A percentile compares a stretch with the other conserved stretches of the same genome.
Evolutionary conservation across 306 rosid species (phyloP).

Genomic region (Cicer cuneatum): DNA sequence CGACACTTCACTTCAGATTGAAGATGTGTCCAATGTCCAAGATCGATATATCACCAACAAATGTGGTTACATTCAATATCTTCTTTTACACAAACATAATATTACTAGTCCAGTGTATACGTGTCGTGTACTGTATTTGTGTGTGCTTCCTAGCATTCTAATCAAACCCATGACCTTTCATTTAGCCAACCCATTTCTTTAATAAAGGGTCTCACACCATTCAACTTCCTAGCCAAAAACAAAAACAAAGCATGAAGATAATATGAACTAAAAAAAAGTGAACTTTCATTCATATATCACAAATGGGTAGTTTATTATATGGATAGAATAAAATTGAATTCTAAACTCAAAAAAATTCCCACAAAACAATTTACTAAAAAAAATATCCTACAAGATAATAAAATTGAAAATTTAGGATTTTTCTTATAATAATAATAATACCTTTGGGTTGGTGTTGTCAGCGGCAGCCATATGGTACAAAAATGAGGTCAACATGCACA

Average conservation of each 20-base stretch:
- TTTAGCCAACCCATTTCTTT: constrained; percentile 1
- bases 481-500: constrained; percentile 37
- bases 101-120: too few species aligned
- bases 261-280: not conserved
- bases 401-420: not conserved
- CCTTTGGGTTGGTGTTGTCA: constrained; percentile 50
- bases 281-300: not conserved
- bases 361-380: not conserved
- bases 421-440: not conserved
- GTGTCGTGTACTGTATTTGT: too few species aligned
- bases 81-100: too few species aligned
- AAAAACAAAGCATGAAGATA: not conserved
- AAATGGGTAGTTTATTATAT: not conserved
- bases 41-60: too few species aligned
- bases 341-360: not conserved
- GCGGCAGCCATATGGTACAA: constrained; percentile 54
- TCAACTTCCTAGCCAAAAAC: not conserved
- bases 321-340: not conserved
- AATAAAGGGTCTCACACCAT: not conserved
- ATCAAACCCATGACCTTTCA: too few species aligned
- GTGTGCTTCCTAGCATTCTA: too few species aligned
- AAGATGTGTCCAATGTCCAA: too few species aligned
- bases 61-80: too few species aligned
- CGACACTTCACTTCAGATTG: too few species aligned
- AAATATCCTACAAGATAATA: not conserved